Evolutionary conservation across 495 filamentous ascomycete species (phyloP).

Genomic region (Aspergillus affinis): DNA sequence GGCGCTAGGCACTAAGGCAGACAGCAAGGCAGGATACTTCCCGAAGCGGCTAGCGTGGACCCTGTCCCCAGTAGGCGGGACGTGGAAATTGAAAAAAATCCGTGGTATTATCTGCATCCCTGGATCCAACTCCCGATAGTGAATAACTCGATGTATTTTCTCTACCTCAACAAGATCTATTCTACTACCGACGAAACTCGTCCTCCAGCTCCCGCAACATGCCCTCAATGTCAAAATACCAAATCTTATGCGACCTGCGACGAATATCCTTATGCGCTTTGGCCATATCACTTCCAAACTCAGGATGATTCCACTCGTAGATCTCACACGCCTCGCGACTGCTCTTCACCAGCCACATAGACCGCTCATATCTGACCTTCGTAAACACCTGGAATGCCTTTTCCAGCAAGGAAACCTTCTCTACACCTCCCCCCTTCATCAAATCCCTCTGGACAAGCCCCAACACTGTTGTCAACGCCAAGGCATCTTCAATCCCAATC

Average conservation of each 20-base stretch:
- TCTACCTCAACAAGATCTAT: no score
- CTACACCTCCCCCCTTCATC: neutral
- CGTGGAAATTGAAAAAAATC: neutral
- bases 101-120: neutral
- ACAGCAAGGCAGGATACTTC: no score
- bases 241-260: conserved; percentile 28
- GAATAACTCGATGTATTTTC: no score
- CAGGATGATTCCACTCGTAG: conserved; percentile 26
- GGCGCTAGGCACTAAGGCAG: no score
- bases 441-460: conserved; percentile 8
- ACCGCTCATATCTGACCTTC: conserved; percentile 21
- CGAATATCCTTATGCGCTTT: conserved; percentile 27
- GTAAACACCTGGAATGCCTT: conserved; percentile 21
- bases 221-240: conserved; percentile 33
- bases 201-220: conserved; percentile 26
- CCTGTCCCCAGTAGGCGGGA: neutral
- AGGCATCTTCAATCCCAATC: conserved; percentile 54
- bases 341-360: conserved; percentile 32
- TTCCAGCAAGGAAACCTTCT: conserved; percentile 8
- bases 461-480: conserved; percentile 40
- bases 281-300: conserved; percentile 16
- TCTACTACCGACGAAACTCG: conserved; percentile 3
- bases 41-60: no score
- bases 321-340: conserved; percentile 28
- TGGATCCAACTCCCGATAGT: no score